Percentiles rank a stretch among this genome's conserved stretches.
Evolutionary conservation across 1,139 yeast species (phyloP).

Genomic region (Lodderomyces orthopsilosis): DNA sequence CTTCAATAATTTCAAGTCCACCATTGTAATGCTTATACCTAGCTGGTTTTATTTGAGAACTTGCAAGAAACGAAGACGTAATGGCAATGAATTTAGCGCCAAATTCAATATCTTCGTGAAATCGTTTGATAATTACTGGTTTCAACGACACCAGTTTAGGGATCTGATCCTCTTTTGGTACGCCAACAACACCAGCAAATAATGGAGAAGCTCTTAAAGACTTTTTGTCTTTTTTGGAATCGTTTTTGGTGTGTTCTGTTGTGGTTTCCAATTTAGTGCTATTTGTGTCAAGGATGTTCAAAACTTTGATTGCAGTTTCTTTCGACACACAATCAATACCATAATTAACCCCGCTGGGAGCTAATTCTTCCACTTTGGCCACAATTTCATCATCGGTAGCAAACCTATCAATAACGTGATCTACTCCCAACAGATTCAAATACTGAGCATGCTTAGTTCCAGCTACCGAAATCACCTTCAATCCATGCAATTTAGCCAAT

Average conservation of each 20-base stretch:
- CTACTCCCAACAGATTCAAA: constrained; percentile 36
- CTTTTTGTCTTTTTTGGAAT: too few species aligned
- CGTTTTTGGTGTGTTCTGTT: too few species aligned
- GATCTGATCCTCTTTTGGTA: constrained; percentile 23
- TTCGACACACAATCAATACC: constrained; percentile 48
- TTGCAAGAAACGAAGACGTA: constrained; percentile 29
- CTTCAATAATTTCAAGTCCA: constrained; percentile 27
- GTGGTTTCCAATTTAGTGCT: constrained; percentile 2
- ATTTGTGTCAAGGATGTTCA: constrained; percentile 22
- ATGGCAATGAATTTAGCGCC: constrained; percentile 33
- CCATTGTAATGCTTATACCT: constrained; percentile 34
- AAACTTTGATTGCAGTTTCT: constrained; percentile 32
- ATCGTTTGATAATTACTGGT: constrained; percentile 37
- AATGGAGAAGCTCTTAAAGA: too few species aligned
- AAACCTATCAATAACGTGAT: constrained; percentile 36
- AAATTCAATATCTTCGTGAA: constrained; percentile 41
- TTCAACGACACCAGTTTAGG: constrained; percentile 22
- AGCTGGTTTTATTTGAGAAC: constrained; percentile 28
- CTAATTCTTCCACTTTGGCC: constrained; percentile 13
- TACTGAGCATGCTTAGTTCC: constrained; percentile 30
- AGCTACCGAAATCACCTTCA: constrained; percentile 41
- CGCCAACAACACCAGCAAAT: constrained; percentile 41
- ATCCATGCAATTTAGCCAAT: constrained; percentile 37
- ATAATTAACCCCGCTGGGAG: constrained; percentile 22
- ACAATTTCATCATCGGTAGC: constrained; percentile 21